phyloP scores from a whole-genome alignment of 176 grass and related monocot genomes.

The Zoysia pacifica region DNA sequence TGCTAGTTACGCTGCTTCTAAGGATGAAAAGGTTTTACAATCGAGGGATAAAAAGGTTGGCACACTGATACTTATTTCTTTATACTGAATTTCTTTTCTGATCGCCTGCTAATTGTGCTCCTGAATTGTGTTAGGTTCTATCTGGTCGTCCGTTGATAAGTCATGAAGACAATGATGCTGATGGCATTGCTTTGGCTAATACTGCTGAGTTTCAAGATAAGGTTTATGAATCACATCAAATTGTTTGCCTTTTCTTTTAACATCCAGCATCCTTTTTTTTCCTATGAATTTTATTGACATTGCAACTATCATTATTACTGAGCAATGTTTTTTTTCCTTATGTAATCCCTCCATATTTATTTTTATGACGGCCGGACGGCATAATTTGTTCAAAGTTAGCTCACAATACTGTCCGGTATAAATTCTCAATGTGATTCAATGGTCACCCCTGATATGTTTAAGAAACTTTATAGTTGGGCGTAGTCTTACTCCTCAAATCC shows the following conservation, averaged over 20 bases:
- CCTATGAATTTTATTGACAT: not conserved
- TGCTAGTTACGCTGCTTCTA: constrained; percentile 42
- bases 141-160: constrained; percentile 52
- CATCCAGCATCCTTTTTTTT: not conserved
- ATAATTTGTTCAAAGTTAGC: not conserved
- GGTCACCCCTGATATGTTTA: not conserved
- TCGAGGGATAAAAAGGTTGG: constrained; percentile 72
- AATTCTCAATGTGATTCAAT: not conserved
- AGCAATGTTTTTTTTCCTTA: not conserved
- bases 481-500: not conserved
- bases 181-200: constrained; percentile 53
- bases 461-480: not conserved
- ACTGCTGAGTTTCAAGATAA: constrained; percentile 84
- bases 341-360: not conserved
- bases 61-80: constrained; percentile 14
- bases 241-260: not conserved
- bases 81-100: not conserved
- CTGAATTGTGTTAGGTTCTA: constrained; percentile 57
- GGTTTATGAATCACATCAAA: constrained; percentile 42
- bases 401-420: not conserved
- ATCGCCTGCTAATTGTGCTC: constrained; percentile 31
- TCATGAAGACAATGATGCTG: constrained; percentile 66
- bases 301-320: not conserved
- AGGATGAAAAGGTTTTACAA: constrained; percentile 80
- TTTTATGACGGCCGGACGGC: not conserved